Base-by-base conservation (phyloP, 1,139 yeast species). In the Kazachstania sp. region DNA sequence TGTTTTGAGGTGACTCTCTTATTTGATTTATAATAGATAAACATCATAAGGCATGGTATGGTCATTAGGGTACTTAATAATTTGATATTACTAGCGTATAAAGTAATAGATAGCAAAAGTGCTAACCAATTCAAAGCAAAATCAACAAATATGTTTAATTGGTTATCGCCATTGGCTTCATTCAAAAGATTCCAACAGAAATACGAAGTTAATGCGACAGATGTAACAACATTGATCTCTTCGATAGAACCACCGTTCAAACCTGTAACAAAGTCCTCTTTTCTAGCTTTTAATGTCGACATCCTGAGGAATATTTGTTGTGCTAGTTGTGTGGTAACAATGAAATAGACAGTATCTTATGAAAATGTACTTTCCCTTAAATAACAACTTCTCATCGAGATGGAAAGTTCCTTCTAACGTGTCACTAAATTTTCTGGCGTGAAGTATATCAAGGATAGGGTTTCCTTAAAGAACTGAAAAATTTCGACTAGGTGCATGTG, bases 241-340 rank as follows among this genome's bases (percentile, higher is more conserved):
- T 58, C 51, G 18, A 87, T 75, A 0, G 86, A 67, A 1, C 97
- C 95, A 5, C 98, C 98, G 0, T 79, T 66, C 18, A 88, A 72
- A 6, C 83, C 95, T 2, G 90, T 71, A 4, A 92, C 97, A 66
- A 92, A 92, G 46, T 78, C 78, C 63, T 92, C 96, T 60, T 90
- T 92, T 50, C 87, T 75, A 39, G 77, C 73, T 60, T 87, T 90
- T 45, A 79, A 67, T 5, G 63, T 51, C 28, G 60, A 46, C 67
- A 65, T 64, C 15, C 18, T 29, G 2, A 15, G 15, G 8, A 9
- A 16, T 15, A n/a, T n/a, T n/a, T n/a, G n/a, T n/a, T n/a, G n/a
- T n/a, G n/a, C n/a, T n/a, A n/a, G n/a, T n/a, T n/a, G n/a, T n/a
- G n/a, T n/a, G n/a, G n/a, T n/a, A n/a, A n/a, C n/a, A n/a, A n/a